Evolutionary conservation across 2,329 filamentous ascomycete species (phyloP), one percentile per base, ranked within the genome.

Genomic region (Cladosporium sp.): DNA sequence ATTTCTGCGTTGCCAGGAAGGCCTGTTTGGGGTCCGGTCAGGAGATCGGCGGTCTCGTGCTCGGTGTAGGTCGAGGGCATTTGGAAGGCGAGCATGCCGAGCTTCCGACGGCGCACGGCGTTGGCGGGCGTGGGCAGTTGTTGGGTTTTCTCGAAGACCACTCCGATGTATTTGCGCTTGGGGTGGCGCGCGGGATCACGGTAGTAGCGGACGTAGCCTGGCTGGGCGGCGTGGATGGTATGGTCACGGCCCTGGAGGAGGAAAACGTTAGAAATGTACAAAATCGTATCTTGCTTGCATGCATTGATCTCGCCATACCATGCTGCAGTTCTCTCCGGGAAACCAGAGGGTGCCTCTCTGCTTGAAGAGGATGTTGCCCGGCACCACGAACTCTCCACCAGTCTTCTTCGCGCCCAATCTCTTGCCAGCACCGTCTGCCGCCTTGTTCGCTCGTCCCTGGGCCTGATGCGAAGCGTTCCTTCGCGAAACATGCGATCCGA

Each of bases 201-300:
- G 78, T 99, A 99, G 80, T 96, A 99, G 62, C 93, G 90, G 54
- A 99, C 93, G 71, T 95, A 99, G 57, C 93, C 93, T 3, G 86
- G 79, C 50, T 86, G 82, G 53, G 84, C 85, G 48, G 93, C 84
- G 71, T 88, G 95, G 67, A 99, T 95, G 44, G 92, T 97, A 76
- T 97, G 93, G 70, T 99, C 91, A 54, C 93, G 86, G 44, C 93
- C 93, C 64, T 66, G 47, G n/a, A 6, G 30, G 22, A 30, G 11
- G n/a, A 18, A 2, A n/a, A 5, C 19, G 22, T 52, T n/a, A 47
- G 50, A 2, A 18, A 3, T 18, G 18, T 19, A 32, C 32, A 27
- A n/a, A n/a, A 27, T 27, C 22, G 1, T 18, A 19, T 4, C 20
- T 41, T 4, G 9, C 15, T 7, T 6, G 32, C 11, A 20, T 13